These are phyloP conservation scores for Uronychia setigera DNA, from an alignment of 73 alveolate genomes.

Conservation along the genomic window DNA sequence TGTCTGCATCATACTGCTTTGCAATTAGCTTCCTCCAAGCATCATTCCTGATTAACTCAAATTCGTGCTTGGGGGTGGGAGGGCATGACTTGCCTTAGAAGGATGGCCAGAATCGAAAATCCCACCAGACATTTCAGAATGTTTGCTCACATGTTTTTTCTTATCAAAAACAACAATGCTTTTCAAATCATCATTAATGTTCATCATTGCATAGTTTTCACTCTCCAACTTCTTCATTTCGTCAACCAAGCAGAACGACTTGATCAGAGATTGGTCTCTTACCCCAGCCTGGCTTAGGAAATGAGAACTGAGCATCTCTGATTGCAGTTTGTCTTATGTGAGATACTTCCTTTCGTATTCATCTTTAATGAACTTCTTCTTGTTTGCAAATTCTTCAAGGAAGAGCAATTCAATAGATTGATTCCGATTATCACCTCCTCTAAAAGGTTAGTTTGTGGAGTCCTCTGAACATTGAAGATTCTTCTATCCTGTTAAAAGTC, in stretches of 20 bases:
- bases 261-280: too few relatives aligned
- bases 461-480: not conserved
- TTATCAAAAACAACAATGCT: not conserved
- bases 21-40: too few relatives aligned
- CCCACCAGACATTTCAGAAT: too few relatives aligned
- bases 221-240: not conserved
- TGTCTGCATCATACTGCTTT: too few relatives aligned
- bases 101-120: too few relatives aligned
- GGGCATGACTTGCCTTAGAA: too few relatives aligned
- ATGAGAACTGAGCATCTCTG: too few relatives aligned
- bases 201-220: not conserved
- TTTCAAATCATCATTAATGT: not conserved
- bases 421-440: not conserved
- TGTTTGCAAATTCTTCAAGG: not conserved
- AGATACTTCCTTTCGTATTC: not conserved
- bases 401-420: not conserved
- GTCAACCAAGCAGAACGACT: not conserved
- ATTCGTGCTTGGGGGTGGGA: too few relatives aligned
- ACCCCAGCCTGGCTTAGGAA: too few relatives aligned
- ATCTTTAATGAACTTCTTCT: not conserved
- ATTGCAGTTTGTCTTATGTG: too few relatives aligned
- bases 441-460: not conserved
- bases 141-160: too few relatives aligned
- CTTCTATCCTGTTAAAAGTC: not conserved
- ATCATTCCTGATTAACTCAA: too few relatives aligned